Base-by-base conservation (phyloP, 148 eudicot species). In the Fallopia convolvulus region DNA sequence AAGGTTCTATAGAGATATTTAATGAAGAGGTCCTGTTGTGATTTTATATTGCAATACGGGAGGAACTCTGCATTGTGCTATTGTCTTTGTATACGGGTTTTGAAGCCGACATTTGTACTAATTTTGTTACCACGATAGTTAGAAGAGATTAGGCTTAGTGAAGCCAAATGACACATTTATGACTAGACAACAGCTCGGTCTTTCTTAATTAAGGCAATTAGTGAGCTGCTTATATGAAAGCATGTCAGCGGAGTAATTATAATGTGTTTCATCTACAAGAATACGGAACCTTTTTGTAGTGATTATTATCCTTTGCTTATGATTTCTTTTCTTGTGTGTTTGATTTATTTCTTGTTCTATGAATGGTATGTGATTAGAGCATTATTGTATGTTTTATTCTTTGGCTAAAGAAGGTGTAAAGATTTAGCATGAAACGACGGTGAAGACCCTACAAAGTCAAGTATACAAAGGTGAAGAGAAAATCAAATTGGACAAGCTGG, bases 371-470 rank as follows among this genome's bases (percentile, higher is more conserved):
- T 15, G 41, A 68, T 68, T 46, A 33, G 42, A 17, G 14, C 44
- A 68, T 39, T n/a, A n/a, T n/a, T 68, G 53, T 48, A 44, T 20
- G 55, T 44, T 73, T 74, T 15, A 70, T 21, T 68, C 84, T 79
- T 79, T 92, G 99, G 97, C 89, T 56, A 88, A 97, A 84, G 99
- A 94, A 85, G 90, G 93, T 58, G 99, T 92, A 74, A 94, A 88
- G 83, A 92, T 94, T 65, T 93, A 88, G 79, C 95, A 92, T 78
- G 99, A 92, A 78, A 92, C 87, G 85, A 94, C 92, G 78, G 80
- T 94, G 81, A 79, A 97, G 40, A 77, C 91, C 13, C 84, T 94
- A 73, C 99, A 94, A 79, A 92, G 82, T 82, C 96, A 89, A 81
- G 96, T 88, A 80, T 88, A 80, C 90, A 86, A 85, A 77, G 94